Conservation (phyloP, 2,329 filamentous ascomycete species). For the Diaporthe sp. region DNA sequence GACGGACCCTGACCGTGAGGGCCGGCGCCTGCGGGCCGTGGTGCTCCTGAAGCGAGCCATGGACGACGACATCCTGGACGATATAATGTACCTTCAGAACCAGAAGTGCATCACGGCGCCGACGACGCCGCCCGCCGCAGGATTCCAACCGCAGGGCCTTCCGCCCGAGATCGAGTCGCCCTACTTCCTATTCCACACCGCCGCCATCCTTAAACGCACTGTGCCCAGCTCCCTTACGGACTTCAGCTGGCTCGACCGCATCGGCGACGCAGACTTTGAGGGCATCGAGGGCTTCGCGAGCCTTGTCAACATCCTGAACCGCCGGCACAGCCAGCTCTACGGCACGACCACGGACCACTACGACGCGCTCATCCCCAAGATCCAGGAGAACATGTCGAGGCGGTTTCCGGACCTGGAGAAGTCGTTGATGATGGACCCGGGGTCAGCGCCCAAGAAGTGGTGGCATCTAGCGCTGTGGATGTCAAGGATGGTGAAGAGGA, state of each 20-base stretch:
- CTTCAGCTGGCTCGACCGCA: conserved; percentile 36
- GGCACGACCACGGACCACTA: conserved; percentile 37
- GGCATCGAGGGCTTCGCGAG: conserved; percentile 39
- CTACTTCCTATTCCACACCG: conserved; percentile 36
- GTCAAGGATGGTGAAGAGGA: conserved; percentile 37
- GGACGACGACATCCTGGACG: conserved; percentile 41
- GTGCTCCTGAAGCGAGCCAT: conserved; percentile 37
- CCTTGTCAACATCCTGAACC: conserved; percentile 38
- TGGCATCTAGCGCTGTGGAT: conserved; percentile 39
- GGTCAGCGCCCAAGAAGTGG: conserved; percentile 27
- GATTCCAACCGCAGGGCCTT: background rate
- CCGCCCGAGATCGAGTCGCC: conserved; percentile 34
- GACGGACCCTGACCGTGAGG: conserved; percentile 16
- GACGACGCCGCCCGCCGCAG: background rate
- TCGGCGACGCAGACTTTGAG: conserved; percentile 36
- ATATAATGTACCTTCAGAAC: conserved; percentile 33
- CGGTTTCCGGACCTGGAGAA: conserved; percentile 38
- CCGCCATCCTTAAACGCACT: conserved; percentile 22
- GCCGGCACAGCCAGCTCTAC: conserved; percentile 34
- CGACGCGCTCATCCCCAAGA: conserved; percentile 36
- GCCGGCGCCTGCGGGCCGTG: conserved; percentile 32
- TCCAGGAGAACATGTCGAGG: conserved; percentile 37
- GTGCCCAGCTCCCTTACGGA: conserved; percentile 33
- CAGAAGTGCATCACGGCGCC: conserved; percentile 4
- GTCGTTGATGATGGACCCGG: conserved; percentile 29